phyloP scores from a whole-genome alignment of 83 land plant genomes.

The Picea mariana region DNA sequence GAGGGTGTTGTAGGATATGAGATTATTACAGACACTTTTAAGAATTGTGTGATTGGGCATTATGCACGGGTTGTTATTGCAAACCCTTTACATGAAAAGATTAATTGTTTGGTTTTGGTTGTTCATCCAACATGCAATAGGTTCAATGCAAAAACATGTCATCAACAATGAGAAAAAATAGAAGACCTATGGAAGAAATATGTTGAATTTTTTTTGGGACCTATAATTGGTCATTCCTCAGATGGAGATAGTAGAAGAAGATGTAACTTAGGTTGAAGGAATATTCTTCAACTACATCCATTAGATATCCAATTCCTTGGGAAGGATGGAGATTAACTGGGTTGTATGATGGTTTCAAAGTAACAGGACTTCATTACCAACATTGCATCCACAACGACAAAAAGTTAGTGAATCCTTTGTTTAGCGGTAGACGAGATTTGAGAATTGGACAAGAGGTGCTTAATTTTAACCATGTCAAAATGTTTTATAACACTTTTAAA shows the following conservation, averaged over 20 bases:
- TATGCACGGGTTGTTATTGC: too few relatives aligned
- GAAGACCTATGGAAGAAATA: too few relatives aligned
- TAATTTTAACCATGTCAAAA: not conserved
- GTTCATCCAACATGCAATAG: too few relatives aligned
- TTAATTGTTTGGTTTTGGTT: too few relatives aligned
- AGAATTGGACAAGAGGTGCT: not conserved
- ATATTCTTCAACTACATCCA: not conserved
- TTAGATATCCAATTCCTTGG: not conserved
- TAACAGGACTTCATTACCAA: too few relatives aligned
- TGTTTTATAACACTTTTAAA: too few relatives aligned
- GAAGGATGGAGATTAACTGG: not conserved
- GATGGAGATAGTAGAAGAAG: not conserved
- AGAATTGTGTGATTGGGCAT: not conserved
- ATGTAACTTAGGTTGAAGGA: not conserved
- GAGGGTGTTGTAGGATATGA: not conserved
- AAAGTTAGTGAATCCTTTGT: too few relatives aligned
- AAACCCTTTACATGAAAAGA: too few relatives aligned
- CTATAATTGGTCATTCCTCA: not conserved
- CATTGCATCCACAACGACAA: not conserved
- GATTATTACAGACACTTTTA: not conserved
- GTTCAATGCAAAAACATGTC: too few relatives aligned
- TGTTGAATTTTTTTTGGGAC: not conserved
- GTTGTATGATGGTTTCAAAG: not conserved
- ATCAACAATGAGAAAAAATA: too few relatives aligned
- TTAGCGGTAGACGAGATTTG: too few relatives aligned